Conservation (phyloP, 228 moss, liverwort and hornwort genomes). For the Sphagnum magellanicum region DNA sequence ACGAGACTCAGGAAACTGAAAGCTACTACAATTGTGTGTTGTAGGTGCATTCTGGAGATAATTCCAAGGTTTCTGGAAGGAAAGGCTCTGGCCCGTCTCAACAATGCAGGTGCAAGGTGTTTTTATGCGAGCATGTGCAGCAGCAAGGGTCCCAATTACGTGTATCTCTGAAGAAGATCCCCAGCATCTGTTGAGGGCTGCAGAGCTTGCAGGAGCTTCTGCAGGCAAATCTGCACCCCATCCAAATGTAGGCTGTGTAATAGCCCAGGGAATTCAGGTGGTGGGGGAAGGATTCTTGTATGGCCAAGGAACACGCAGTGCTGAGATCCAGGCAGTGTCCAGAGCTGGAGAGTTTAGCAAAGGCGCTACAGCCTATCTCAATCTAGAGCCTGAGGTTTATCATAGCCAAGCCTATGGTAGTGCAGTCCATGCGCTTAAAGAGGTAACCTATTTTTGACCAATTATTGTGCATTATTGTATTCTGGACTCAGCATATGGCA, state of each 20-base stretch:
- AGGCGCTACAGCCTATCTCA: constrained; percentile 84
- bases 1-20: too few species aligned
- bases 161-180: constrained; percentile 18
- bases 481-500: too few species aligned
- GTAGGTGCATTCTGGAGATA: too few species aligned
- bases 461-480: too few species aligned
- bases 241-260: constrained; percentile 83
- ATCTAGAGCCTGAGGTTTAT: constrained; percentile 88
- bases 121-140: background rate
- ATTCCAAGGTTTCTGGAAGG: too few species aligned
- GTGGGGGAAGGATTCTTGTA: constrained; percentile 74
- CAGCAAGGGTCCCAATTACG: background rate
- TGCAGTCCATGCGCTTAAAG: constrained; percentile 58
- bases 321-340: constrained; percentile 82
- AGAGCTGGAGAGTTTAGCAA: constrained; percentile 59
- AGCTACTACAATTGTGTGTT: too few species aligned
- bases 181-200: constrained; percentile 64
- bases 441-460: constrained; percentile 13
- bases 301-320: constrained; percentile 71
- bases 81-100: too few species aligned
- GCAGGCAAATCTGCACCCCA: constrained; percentile 74
- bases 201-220: constrained; percentile 62
- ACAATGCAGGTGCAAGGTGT: too few species aligned
- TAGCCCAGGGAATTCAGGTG: constrained; percentile 69
- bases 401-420: constrained; percentile 92